Percentiles rank a stretch among this genome's conserved stretches.
phyloP scores from a whole-genome alignment of 2,329 filamentous ascomycete genomes.

The Raffaelea deltoideospora region DNA sequence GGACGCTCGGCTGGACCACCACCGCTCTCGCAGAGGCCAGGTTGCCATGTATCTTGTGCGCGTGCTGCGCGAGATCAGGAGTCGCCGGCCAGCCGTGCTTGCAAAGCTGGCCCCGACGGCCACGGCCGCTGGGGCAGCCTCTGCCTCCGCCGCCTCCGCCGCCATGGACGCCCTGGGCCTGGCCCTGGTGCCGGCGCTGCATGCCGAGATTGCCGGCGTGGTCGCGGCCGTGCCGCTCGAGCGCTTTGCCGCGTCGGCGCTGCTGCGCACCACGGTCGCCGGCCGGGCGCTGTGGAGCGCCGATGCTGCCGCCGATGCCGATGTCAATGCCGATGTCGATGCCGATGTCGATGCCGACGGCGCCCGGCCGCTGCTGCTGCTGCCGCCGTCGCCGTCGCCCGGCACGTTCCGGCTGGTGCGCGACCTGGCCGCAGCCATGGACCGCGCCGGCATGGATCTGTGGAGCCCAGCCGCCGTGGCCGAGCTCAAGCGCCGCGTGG shows the following conservation, averaged over 20 bases:
- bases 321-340: slow-evolving; percentile 66
- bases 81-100: slow-evolving; percentile 34
- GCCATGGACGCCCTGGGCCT: slow-evolving; percentile 41
- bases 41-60: slow-evolving; percentile 56
- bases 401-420: slow-evolving; percentile 58
- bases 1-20: too few relatives aligned
- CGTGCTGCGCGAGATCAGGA: slow-evolving; percentile 57
- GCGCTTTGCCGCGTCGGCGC: slow-evolving; percentile 25
- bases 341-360: slow-evolving; percentile 58
- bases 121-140: neutral
- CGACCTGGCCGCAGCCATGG: slow-evolving; percentile 52
- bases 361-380: slow-evolving; percentile 59
- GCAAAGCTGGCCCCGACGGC: neutral
- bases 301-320: slow-evolving; percentile 54
- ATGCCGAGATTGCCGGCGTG: slow-evolving; percentile 41
- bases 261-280: slow-evolving; percentile 33
- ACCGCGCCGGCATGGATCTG: slow-evolving; percentile 54
- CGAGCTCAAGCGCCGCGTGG: slow-evolving; percentile 44
- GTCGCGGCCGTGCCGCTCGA: slow-evolving; percentile 35
- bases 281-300: slow-evolving; percentile 70
- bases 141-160: slow-evolving; percentile 8
- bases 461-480: slow-evolving; percentile 60
- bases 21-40: too few relatives aligned
- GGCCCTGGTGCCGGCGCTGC: slow-evolving; percentile 46
- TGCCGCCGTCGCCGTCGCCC: slow-evolving; percentile 69